Evolutionary conservation across 2,329 filamentous ascomycete genomes (phyloP), one percentile per base, ranked within the genome.

Genomic region (Paradendryphiella salina): DNA sequence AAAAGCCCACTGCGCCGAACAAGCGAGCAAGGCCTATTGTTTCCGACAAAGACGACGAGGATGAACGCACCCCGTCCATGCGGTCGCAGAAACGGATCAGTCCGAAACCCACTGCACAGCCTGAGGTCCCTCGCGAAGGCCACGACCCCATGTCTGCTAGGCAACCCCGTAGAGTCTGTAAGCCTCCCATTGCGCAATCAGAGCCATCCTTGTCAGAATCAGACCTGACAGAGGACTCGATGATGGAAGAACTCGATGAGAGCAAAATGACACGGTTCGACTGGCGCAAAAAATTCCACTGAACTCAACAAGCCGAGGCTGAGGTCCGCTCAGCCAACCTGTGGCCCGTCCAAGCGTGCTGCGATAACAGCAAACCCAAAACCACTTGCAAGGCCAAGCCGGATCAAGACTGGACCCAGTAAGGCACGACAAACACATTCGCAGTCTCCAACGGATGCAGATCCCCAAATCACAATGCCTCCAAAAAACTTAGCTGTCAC

Each of bases 141-240:
- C 48, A 14, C 15, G 44, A 47, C 20, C 18, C 33, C 8, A 26
- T 46, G 4, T 37, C 43, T 17, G 28, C 39, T 17, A 40, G 21
- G 8, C 56, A 40, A 20, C 15, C 32, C 18, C 48, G 43, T 14
- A 18, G 34, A 29, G 20, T 34, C 20, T 60, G 56, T 14, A 56
- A 46, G 32, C 45, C 40, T 20, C 60, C 60, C 15, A 17, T 66
- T 2, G 38, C 51, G 17, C 63, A 62, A 18, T 62, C 64, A 7
- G 41, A 47, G 14, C 23, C 39, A 10, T 64, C 63, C 23, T 57
- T 55, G 28, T 57, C 59, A 2, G 45, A 52, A 31, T 43, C 21
- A 31, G 46, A 54, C 1, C 13, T 26, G 5, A 41, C 46, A n/a
- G 46, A 47, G 11, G 54, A 59, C 38, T 50, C 49, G 3, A 29